Evolutionary conservation across 306 rosid genomes (phyloP), one percentile per base, ranked within the genome.

Genomic region (Vicia sativa): DNA sequence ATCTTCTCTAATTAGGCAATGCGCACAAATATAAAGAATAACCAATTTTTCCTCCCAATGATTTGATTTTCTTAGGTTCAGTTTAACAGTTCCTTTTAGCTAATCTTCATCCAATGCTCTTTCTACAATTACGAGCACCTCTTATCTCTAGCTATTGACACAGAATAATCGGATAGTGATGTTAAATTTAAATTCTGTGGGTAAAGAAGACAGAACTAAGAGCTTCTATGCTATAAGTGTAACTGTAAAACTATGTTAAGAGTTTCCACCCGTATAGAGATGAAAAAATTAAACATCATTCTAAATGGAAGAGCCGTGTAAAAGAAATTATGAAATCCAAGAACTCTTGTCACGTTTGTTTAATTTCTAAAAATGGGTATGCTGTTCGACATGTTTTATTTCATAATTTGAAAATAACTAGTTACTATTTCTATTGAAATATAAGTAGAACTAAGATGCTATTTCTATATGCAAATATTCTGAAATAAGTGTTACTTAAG

Each of bases 1-100:
- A 50, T 50, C 29, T 50, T 50, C n/a, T 18, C 57, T 50, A 50
- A 50, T 50, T 50, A 9, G 57, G 11, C 41, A 35, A 35, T 61
- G 26, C 53, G 53, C 21, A 7, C 38, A 43, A 66, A 49, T 21
- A 49, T 66, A 4, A 35, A 60, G 76, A 61, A 71, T 60, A 5
- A 7, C 21, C 15, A 4, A 31, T 18, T 46, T 48, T 71, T 19
- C 10, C 23, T 46, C 21, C 21, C 52, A 43, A 14, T 15, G 21
- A 9, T 45, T 45, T 46, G 21, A 6, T 12, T 46, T 45, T 46
- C 2, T 21, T 46, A 14, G 53, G 14, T 46, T 15, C 4, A 46
- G 14, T 14, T 46, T 15, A 11, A 7, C 21, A n/a, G 21, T 15
- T 46, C 53, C 23, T 46, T 46, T 46, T 14, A 14, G 23, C 21